Evolutionary conservation across 1,284 basidiomycete genomes (phyloP).

Genomic region (Trichosporon sp.): DNA sequence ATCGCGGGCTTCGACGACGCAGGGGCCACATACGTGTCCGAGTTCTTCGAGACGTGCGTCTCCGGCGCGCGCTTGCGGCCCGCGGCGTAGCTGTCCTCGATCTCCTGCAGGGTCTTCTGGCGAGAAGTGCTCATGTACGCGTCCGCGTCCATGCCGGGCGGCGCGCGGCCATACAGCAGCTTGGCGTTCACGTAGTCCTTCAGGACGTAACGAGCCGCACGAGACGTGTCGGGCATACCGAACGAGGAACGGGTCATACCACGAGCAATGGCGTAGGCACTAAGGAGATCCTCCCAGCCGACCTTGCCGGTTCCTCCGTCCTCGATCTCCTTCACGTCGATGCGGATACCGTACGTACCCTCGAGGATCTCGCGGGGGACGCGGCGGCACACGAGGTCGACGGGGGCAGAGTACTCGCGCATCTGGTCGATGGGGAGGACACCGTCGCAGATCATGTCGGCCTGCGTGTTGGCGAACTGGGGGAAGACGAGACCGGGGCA

Average conservation of each 20-base stretch:
- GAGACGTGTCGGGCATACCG: conserved; percentile 95
- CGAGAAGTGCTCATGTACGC: conserved; percentile 79
- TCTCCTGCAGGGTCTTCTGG: conserved; percentile 64
- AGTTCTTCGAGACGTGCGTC: conserved; percentile 77
- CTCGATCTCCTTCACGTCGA: conserved; percentile 69
- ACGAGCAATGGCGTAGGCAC: conserved; percentile 88
- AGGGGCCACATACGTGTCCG: conserved; percentile 73
- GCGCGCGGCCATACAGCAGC: conserved; percentile 84
- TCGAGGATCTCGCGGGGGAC: conserved; percentile 86
- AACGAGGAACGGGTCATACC: conserved; percentile 92
- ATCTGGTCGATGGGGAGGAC: conserved; percentile 98
- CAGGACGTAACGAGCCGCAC: conserved; percentile 86
- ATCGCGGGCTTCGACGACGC: conserved; percentile 25
- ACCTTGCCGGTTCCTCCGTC: conserved; percentile 82
- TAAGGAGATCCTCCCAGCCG: conserved; percentile 79
- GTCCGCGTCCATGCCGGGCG: conserved; percentile 69
- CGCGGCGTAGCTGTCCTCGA: conserved; percentile 58
- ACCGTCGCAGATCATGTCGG: conserved; percentile 94
- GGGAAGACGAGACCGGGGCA: conserved; percentile 99
- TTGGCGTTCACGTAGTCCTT: conserved; percentile 98
- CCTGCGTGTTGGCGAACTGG: conserved; percentile 94
- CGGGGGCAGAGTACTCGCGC: conserved; percentile 88
- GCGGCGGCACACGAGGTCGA: conserved; percentile 75
- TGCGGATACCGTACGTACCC: conserved; percentile 81
- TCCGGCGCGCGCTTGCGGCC: conserved; percentile 79